These are phyloP conservation scores for Cantharellus anzutake DNA, from an alignment of 768 basidiomycete species.

Conservation along the genomic window DNA sequence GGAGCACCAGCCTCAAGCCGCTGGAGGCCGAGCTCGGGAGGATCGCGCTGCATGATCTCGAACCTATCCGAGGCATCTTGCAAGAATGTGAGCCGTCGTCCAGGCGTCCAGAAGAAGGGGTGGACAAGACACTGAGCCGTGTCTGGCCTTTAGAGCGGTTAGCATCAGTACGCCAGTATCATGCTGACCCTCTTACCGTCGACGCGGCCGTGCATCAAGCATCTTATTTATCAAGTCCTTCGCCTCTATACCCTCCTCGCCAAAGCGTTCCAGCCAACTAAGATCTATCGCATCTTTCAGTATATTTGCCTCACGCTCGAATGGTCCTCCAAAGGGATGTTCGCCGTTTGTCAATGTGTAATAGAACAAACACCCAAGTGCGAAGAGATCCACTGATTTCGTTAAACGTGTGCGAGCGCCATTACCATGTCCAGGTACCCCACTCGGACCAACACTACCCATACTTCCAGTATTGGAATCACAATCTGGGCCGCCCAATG, in stretches of 20 bases:
- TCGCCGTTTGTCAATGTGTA: constrained; percentile 77
- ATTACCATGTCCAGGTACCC: neutral
- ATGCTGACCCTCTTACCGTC: constrained; percentile 32
- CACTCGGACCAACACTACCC: constrained; percentile 18
- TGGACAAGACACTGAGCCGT: constrained; percentile 76
- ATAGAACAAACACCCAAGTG: constrained; percentile 87
- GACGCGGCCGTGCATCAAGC: constrained; percentile 55
- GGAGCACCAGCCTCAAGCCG: constrained; percentile 52
- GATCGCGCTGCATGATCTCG: constrained; percentile 92
- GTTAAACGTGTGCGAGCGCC: constrained; percentile 43
- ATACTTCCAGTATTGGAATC: constrained; percentile 43
- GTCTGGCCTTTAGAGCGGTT: constrained; percentile 41
- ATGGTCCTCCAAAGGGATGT: constrained; percentile 89
- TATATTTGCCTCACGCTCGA: constrained; percentile 88
- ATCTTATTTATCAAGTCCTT: constrained; percentile 60
- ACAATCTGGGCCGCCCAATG: neutral
- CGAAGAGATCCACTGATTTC: constrained; percentile 92
- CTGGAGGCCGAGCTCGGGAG: constrained; percentile 56
- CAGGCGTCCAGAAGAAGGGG: constrained; percentile 94
- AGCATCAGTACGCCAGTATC: neutral
- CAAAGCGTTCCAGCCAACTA: constrained; percentile 54
- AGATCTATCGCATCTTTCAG: constrained; percentile 60
- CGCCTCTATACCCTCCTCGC: constrained; percentile 89
- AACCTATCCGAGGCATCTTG: constrained; percentile 96
- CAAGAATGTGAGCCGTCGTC: constrained; percentile 73